Evolutionary conservation across 1,139 yeast genomes (phyloP).

Genomic region (Kodamaea suecica): DNA sequence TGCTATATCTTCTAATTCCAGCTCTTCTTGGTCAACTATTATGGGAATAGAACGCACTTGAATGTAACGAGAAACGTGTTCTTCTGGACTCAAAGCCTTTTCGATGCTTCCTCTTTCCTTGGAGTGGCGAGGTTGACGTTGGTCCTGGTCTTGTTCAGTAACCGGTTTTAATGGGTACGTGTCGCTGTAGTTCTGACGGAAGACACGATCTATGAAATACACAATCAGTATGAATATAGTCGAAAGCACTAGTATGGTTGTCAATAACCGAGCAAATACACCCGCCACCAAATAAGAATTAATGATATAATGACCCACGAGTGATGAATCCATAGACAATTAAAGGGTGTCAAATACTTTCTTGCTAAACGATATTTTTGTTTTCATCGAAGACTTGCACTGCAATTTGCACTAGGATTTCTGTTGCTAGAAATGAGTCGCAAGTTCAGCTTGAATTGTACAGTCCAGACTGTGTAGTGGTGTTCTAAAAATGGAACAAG

Average conservation of each 20-base stretch:
- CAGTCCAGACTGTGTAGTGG: too few species aligned
- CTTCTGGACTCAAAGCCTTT: too few species aligned
- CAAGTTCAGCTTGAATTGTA: too few species aligned
- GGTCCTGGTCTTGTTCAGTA: neutral
- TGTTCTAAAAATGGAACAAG: too few species aligned
- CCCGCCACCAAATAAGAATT: constrained; percentile 2
- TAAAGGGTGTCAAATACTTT: neutral
- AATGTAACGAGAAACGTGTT: constrained; percentile 1
- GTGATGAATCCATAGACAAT: constrained; percentile 1
- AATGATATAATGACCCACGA: neutral
- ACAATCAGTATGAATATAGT: neutral
- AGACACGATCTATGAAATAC: constrained; percentile 1
- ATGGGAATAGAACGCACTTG: neutral
- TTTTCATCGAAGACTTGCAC: too few species aligned
- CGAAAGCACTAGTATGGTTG: neutral
- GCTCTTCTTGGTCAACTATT: neutral
- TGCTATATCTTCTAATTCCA: neutral
- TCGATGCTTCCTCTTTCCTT: too few species aligned
- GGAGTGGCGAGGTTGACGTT: too few species aligned
- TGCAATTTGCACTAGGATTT: too few species aligned
- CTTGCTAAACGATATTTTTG: too few species aligned
- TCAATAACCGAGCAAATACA: neutral
- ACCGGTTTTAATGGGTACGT: constrained; percentile 1
- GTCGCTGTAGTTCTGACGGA: constrained; percentile 2
- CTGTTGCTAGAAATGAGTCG: too few species aligned